A percentile compares a stretch with the other conserved stretches of the same genome.
These are phyloP conservation scores for Clonostachys sp. DNA, from an alignment of 2,329 filamentous ascomycete genomes.

Conservation along the genomic window DNA sequence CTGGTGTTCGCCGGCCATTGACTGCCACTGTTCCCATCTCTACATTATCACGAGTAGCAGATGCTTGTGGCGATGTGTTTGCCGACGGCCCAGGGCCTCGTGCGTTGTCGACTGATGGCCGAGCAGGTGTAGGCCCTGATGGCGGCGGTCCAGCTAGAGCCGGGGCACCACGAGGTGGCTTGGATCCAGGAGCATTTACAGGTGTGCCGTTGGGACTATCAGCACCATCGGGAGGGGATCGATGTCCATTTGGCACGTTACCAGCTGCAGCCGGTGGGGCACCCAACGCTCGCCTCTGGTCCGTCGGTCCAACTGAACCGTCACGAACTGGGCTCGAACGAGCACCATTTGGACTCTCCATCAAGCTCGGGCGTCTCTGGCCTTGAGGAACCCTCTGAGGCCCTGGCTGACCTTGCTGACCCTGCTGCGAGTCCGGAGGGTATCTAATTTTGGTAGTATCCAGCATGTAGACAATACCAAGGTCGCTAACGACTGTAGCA, in stretches of 20 bases:
- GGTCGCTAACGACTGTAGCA: conserved; percentile 72
- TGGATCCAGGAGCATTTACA: conserved; percentile 25
- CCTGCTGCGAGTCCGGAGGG: conserved; percentile 62
- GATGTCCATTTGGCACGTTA: conserved; percentile 33
- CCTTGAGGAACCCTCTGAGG: conserved; percentile 32
- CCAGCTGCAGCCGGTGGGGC: conserved; percentile 22
- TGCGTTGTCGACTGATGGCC: conserved; percentile 35
- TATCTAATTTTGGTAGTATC: conserved; percentile 97
- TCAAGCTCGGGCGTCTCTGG: conserved; percentile 35
- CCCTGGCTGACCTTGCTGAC: conserved; percentile 4
- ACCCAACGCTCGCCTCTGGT: conserved; percentile 42
- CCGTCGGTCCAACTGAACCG: conserved; percentile 41
- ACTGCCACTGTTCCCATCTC: conserved; percentile 45
- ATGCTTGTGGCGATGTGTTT: conserved; percentile 34
- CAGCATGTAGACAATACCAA: conserved; percentile 85
- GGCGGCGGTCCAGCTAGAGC: conserved; percentile 47
- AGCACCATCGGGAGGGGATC: conserved; percentile 29
- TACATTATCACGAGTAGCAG: conserved; percentile 18
- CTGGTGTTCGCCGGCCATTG: conserved; percentile 63
- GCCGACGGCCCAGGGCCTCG: conserved; percentile 16
- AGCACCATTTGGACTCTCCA: conserved; percentile 19
- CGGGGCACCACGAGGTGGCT: conserved; percentile 23
- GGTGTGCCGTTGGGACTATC: conserved; percentile 28
- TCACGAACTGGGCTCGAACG: conserved; percentile 41
- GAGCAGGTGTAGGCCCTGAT: conserved; percentile 45